Evolutionary conservation across 1,284 basidiomycete species (phyloP).

Genomic region (Fomitopsis betulina): DNA sequence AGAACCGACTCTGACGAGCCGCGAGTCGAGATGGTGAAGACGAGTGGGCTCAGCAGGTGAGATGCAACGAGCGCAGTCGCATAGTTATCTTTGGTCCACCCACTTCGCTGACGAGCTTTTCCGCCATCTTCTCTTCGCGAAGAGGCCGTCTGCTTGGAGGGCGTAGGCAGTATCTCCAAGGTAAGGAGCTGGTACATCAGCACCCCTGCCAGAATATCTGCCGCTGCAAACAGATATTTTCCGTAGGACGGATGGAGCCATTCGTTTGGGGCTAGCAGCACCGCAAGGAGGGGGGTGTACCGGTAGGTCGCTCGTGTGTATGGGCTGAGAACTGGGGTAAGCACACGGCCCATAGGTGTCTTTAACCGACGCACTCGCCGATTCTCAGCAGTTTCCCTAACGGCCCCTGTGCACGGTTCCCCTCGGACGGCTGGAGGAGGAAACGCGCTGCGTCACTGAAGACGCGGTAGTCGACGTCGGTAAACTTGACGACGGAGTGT

Average conservation of each 20-base stretch:
- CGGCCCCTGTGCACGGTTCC: conserved; percentile 59
- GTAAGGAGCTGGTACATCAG: conserved; percentile 71
- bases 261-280: conserved; percentile 78
- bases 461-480: conserved; percentile 95
- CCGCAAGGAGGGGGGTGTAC: conserved; percentile 91
- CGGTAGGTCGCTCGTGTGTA: conserved; percentile 94
- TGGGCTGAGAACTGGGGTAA: conserved; percentile 51
- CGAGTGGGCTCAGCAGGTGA: conserved; percentile 89
- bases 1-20: conserved; percentile 93
- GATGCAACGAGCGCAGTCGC: conserved; percentile 56
- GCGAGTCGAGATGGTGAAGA: conserved; percentile 94
- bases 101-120: neutral
- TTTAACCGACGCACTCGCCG: conserved; percentile 57
- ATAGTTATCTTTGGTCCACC: conserved; percentile 10
- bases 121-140: neutral
- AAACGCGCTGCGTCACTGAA: conserved; percentile 89
- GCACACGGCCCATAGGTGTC: conserved; percentile 3
- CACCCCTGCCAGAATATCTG: conserved; percentile 79
- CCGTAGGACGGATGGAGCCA: conserved; percentile 81
- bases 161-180: conserved; percentile 38
- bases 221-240: conserved; percentile 85
- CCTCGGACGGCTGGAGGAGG: conserved; percentile 44
- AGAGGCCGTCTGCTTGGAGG: neutral
- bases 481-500: conserved; percentile 86
- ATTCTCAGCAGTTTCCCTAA: conserved; percentile 43